A percentile compares a stretch with the other conserved stretches of the same genome.
These are phyloP conservation scores for Lignosus rhinocerotis DNA, from an alignment of 1,284 basidiomycete genomes.

Conservation along the genomic window DNA sequence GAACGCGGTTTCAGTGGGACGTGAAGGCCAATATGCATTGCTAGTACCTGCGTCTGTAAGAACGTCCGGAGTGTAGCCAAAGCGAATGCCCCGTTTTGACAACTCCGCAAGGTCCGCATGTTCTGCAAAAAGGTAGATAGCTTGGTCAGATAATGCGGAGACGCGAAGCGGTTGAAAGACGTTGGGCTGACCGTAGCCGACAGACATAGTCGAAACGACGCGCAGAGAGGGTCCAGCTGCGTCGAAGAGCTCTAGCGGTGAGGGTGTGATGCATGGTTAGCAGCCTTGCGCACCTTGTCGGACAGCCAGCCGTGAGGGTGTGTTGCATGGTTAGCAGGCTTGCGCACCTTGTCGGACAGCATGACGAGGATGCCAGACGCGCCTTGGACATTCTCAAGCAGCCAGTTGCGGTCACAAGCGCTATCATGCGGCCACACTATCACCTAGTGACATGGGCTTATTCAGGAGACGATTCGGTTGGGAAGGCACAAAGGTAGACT, in stretches of 20 bases:
- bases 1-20: background rate
- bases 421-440: constrained; percentile 72
- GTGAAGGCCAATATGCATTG: constrained; percentile 18
- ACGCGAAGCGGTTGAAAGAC: background rate
- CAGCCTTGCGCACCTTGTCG: constrained; percentile 53
- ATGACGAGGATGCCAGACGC: constrained; percentile 69
- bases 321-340: background rate
- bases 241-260: constrained; percentile 70
- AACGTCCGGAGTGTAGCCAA: constrained; percentile 93
- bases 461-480: background rate
- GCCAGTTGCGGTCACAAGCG: constrained; percentile 71
- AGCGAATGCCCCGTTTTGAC: constrained; percentile 64
- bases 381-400: constrained; percentile 72
- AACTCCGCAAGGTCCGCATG: constrained; percentile 74
- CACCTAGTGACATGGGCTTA: constrained; percentile 46
- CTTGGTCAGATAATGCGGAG: background rate
- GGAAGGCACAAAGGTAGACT: background rate
- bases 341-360: constrained; percentile 66
- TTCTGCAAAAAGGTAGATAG: constrained; percentile 48
- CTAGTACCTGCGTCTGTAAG: constrained; percentile 78
- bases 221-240: constrained; percentile 72
- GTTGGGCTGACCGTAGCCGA: constrained; percentile 68
- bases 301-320: constrained; percentile 57
- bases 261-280: background rate
- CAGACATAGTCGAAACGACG: constrained; percentile 88